Conservation (phyloP, 345 rosid genomes). For the Euphorbia lathyris region DNA sequence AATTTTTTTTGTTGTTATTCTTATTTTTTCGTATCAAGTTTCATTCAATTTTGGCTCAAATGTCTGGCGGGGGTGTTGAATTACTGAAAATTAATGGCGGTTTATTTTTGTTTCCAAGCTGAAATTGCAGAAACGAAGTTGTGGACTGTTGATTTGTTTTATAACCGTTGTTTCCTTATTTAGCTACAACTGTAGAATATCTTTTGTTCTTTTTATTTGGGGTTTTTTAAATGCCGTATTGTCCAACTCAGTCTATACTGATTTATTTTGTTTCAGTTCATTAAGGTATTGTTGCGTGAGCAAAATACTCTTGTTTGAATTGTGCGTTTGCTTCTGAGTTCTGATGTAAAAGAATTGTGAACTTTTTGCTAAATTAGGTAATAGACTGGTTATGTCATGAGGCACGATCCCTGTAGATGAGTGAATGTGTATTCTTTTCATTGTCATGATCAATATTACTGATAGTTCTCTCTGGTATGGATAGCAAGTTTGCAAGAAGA, state of each 20-base stretch:
- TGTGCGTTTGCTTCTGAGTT: not conserved
- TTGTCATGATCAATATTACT: not conserved
- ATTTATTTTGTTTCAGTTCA: not conserved
- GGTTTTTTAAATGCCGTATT: not conserved
- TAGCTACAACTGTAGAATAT: not conserved
- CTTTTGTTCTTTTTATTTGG: not conserved
- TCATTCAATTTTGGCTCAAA: constrained; percentile 12
- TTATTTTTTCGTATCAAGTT: not conserved
- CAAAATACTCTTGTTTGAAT: not conserved
- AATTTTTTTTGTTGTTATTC: constrained; percentile 18
- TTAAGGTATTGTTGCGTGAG: not conserved
- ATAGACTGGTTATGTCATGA: not conserved
- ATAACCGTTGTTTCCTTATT: not conserved
- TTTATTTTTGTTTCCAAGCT: constrained; percentile 16
- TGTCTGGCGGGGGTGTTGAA: constrained; percentile 17
- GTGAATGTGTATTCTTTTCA: constrained; percentile 1
- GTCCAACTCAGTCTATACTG: not conserved
- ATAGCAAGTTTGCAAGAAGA: not conserved
- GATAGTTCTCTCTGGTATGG: not conserved
- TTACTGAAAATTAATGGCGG: constrained; percentile 1
- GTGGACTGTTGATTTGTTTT: too few species aligned
- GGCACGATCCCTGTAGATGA: not conserved
- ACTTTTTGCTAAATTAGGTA: not conserved
- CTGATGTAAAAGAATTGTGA: not conserved
- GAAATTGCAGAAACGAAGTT: not conserved